Evolutionary conservation across 2,329 filamentous ascomycete genomes (phyloP), one percentile per base, ranked within the genome.

Genomic region (Microascus cirrosus): DNA sequence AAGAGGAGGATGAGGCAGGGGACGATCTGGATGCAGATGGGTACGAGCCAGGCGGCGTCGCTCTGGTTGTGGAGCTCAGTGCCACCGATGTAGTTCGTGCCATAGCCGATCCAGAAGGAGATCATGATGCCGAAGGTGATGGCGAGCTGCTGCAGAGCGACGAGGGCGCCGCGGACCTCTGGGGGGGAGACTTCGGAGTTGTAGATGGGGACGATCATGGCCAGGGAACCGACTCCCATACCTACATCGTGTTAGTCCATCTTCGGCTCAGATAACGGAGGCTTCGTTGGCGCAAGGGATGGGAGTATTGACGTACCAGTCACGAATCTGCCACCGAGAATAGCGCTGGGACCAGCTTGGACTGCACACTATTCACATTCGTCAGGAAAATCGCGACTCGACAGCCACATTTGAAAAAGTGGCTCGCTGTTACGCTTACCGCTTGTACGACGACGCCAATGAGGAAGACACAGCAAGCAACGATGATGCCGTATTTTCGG

Each of bases 31-130:
- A 92, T 74, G 62, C 81, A 85, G 55, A 90, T 82, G 0, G 89
- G 89, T 0, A 89, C 72, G 0, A 89, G 77, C 89, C 89, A 94
- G 0, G 89, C 84, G 0, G 83, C 82, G 62, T 90, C 78, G 13
- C 76, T 77, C 69, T 92, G 85, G 1, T 62, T 63, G 1, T 69
- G 74, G 64, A 69, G 60, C 0, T 57, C 54, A 2, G 73, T 77
- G 60, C 67, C 87, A 1, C 85, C 84, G 53, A 87, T 87, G 66
- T 78, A 85, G 65, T 87, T 85, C 53, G 81, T 85, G 3, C 83
- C 83, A 60, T 81, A 82, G 65, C 82, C 79, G 57, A 84, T 81
- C 81, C 81, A 89, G 70, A 82, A 82, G 62, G 76, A 80, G 59
- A 83, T 70, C 80, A 86, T 82, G 65, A 86, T 85, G 12, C 83